These are phyloP conservation scores for Platanthera guangdongensis DNA, from an alignment of 106 monocot genomes.

Conservation along the genomic window DNA sequence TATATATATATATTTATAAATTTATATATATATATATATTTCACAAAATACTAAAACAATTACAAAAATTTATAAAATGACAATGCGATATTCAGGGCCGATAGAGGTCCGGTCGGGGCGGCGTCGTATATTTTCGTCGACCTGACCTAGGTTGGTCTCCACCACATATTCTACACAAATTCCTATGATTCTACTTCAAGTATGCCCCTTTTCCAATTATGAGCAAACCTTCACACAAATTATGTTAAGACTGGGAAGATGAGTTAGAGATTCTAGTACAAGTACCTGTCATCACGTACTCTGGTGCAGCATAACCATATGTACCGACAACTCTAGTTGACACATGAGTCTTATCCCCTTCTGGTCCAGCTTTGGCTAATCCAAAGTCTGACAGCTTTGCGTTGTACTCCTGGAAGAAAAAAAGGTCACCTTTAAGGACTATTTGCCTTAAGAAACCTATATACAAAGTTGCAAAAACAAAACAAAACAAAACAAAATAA, in stretches of 20 bases:
- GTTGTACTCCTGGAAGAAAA: slow-evolving; percentile 59
- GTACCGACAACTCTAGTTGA: slow-evolving; percentile 92
- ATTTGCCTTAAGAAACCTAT: neutral
- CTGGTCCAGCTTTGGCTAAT: slow-evolving; percentile 82
- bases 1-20: no score
- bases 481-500: neutral
- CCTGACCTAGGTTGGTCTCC: no score
- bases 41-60: no score
- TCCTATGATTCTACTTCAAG: neutral
- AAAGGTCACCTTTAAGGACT: neutral
- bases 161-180: neutral
- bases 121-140: no score
- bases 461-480: neutral
- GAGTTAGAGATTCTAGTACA: neutral
- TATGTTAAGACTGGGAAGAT: neutral
- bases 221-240: neutral
- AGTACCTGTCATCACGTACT: slow-evolving; percentile 94
- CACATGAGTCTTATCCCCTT: slow-evolving; percentile 88
- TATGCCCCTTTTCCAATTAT: neutral
- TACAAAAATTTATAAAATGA: no score
- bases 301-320: slow-evolving; percentile 91
- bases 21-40: no score
- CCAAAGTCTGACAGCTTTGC: slow-evolving; percentile 96
- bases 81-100: no score
- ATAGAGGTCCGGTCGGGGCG: no score